phyloP scores from a whole-genome alignment of 352 stramenopile species.

The Phytophthora palmivora region DNA sequence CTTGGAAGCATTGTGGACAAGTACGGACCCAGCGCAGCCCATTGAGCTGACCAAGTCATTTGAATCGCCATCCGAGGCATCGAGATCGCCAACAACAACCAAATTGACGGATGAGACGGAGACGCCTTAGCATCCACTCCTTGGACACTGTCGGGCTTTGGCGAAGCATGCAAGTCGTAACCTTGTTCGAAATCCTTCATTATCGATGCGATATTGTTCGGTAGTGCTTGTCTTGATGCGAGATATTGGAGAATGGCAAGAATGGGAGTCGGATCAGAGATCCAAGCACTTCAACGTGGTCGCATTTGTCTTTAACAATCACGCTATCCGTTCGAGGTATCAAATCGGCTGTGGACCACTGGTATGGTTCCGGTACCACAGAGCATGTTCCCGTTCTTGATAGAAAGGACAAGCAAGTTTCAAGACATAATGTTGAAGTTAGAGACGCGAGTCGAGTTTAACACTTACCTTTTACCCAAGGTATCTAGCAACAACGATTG shows the following conservation, averaged over 20 bases:
- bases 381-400: not conserved
- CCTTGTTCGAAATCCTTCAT: conserved; percentile 31
- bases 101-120: conserved; percentile 39
- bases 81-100: conserved; percentile 52
- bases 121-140: not conserved
- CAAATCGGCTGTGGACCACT: too few relatives aligned
- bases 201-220: not conserved
- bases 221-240: not conserved
- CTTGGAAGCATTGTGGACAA: conserved; percentile 50
- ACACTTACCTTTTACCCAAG: too few relatives aligned
- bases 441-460: too few relatives aligned
- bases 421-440: conserved; percentile 18
- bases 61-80: conserved; percentile 61
- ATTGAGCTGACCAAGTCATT: conserved; percentile 67
- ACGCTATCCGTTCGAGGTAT: too few relatives aligned
- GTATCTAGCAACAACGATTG: too few relatives aligned
- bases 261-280: not conserved
- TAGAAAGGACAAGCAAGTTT: not conserved
- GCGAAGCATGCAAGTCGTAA: conserved; percentile 32
- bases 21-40: conserved; percentile 57
- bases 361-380: too few relatives aligned
- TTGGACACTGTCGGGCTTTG: conserved; percentile 19
- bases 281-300: too few relatives aligned
- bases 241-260: conserved; percentile 17
- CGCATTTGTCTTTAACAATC: too few relatives aligned